Percentiles rank a stretch among this genome's conserved stretches.
Conservation (phyloP, 2,329 filamentous ascomycete genomes). For the Stenocarpella maydis region DNA sequence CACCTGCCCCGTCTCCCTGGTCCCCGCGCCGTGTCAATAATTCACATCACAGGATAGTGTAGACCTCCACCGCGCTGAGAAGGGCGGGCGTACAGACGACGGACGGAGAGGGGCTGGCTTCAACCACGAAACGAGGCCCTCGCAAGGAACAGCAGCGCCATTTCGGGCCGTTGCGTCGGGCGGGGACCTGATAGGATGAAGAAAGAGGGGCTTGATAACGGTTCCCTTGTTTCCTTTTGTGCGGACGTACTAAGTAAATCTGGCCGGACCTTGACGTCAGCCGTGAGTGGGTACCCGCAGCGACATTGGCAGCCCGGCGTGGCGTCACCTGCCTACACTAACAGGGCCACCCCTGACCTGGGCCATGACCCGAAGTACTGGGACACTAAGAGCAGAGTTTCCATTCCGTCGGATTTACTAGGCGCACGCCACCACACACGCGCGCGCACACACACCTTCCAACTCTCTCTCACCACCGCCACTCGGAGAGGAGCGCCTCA, state of each 20-base stretch:
- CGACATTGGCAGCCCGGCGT: slow-evolving; percentile 7
- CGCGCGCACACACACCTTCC: not conserved
- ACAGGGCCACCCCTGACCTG: slow-evolving; percentile 25
- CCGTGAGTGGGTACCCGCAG: slow-evolving; percentile 26
- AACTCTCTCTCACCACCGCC: not conserved
- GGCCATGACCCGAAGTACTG: slow-evolving; percentile 20
- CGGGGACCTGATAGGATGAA: not conserved
- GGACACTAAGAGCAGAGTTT: slow-evolving; percentile 27
- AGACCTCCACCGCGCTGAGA: slow-evolving; percentile 22
- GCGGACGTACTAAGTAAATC: too few relatives aligned
- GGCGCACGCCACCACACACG: slow-evolving; percentile 14
- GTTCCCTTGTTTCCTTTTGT: slow-evolving; percentile 5
- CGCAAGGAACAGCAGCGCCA: not conserved
- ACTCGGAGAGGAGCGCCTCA: not conserved
- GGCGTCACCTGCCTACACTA: slow-evolving; percentile 22
- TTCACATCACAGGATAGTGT: not conserved
- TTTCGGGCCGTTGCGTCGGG: slow-evolving; percentile 21
- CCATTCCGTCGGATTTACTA: slow-evolving; percentile 27
- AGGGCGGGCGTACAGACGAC: not conserved
- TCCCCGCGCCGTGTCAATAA: slow-evolving; percentile 7
- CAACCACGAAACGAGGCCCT: not conserved
- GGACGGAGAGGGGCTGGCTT: not conserved
- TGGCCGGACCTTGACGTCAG: slow-evolving; percentile 21
- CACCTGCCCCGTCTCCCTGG: slow-evolving; percentile 4
- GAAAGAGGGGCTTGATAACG: slow-evolving; percentile 7